Conservation (phyloP, 1,284 basidiomycete species). For the Cerrena zonata region DNA sequence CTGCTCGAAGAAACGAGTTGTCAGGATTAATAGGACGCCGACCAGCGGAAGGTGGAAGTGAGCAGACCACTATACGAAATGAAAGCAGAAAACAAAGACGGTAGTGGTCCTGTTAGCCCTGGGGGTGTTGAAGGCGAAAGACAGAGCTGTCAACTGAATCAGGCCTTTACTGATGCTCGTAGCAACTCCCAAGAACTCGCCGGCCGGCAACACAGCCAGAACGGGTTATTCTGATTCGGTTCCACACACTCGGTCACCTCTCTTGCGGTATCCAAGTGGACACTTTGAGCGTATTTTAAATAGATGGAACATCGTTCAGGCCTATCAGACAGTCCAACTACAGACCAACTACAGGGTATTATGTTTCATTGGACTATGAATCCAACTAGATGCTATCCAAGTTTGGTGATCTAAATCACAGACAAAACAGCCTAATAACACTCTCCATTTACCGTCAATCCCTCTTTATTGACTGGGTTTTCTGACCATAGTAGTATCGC, state of each 20-base stretch:
- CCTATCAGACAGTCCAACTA: too few relatives aligned
- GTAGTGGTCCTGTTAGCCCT: neutral
- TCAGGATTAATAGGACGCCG: neutral
- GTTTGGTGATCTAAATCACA: too few relatives aligned
- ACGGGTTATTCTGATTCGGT: neutral
- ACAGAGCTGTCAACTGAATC: neutral
- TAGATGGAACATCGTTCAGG: too few relatives aligned
- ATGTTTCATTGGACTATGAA: too few relatives aligned
- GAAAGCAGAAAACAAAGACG: neutral
- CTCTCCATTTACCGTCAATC: too few relatives aligned
- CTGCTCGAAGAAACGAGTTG: neutral
- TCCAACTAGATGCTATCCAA: too few relatives aligned
- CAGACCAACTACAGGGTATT: too few relatives aligned
- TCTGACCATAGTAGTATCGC: slow-evolving; percentile 48
- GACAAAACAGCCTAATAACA: too few relatives aligned
- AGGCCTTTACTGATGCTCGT: neutral
- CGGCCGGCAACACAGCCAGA: slow-evolving; percentile 1
- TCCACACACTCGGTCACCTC: too few relatives aligned
- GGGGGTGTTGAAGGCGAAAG: neutral
- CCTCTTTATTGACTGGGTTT: neutral
- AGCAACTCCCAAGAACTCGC: slow-evolving; percentile 1
- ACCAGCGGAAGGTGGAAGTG: neutral
- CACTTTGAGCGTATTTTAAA: too few relatives aligned
- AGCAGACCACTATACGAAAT: neutral
- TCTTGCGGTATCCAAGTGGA: too few relatives aligned